Percentiles rank a stretch among this genome's conserved stretches.
These are phyloP conservation scores for Xylariaceae sp. DNA, from an alignment of 2,329 filamentous ascomycete species.

Conservation along the genomic window DNA sequence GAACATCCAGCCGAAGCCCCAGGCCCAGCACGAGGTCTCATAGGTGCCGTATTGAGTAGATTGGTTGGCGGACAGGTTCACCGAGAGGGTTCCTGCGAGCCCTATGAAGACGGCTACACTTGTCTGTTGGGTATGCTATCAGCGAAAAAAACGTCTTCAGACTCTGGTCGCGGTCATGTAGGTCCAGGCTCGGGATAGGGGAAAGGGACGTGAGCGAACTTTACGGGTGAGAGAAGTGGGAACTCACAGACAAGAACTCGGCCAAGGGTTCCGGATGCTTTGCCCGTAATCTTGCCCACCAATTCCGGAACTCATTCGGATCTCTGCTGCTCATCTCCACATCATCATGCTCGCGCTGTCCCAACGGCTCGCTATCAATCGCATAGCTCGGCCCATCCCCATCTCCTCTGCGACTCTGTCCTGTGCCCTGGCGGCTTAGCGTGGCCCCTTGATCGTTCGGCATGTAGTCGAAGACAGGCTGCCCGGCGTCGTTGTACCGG, in stretches of 20 bases:
- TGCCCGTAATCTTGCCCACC: conserved; percentile 22
- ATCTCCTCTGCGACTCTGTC: neutral
- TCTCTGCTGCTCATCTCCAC: conserved; percentile 14
- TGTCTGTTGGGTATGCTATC: no score
- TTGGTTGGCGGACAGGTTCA: conserved; percentile 20
- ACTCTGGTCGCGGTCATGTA: no score
- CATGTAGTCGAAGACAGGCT: conserved; percentile 10
- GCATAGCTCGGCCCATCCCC: conserved; percentile 11
- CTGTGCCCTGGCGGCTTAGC: neutral
- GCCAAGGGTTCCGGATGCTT: conserved; percentile 22
- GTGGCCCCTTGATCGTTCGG: neutral
- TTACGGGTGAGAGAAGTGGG: neutral
- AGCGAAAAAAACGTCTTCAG: no score
- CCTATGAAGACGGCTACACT: conserved; percentile 20
- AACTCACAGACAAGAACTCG: conserved; percentile 20
- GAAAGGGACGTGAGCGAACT: neutral
- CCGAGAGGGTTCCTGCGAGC: conserved; percentile 19
- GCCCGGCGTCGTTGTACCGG: conserved; percentile 8
- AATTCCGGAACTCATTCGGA: conserved; percentile 21
- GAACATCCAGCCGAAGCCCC: conserved; percentile 26
- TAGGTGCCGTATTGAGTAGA: conserved; percentile 18
- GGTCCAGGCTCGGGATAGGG: no score
- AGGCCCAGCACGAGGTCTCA: conserved; percentile 24
- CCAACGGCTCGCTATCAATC: conserved; percentile 19
- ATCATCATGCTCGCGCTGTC: conserved; percentile 14